These are phyloP conservation scores for Angophora floribunda DNA, from an alignment of 345 rosid species.

Conservation along the genomic window DNA sequence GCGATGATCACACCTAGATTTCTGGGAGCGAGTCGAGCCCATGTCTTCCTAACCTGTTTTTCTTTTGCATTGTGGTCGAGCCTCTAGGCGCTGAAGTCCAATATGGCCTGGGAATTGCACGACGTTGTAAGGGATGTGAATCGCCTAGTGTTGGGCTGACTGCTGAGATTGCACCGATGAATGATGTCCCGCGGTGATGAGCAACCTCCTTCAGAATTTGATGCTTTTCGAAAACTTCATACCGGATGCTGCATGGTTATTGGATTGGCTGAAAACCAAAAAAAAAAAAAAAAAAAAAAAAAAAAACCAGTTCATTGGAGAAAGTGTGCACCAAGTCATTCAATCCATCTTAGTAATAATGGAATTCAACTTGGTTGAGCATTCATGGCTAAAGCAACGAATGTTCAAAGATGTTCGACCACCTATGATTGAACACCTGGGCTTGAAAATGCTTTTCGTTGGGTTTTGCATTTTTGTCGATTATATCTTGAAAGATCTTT, in stretches of 20 bases:
- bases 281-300: not conserved
- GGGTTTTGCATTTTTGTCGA: not conserved
- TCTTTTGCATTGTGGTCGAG: not conserved
- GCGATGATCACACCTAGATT: not conserved
- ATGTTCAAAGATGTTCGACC: not conserved
- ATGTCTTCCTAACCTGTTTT: not conserved
- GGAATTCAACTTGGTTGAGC: not conserved
- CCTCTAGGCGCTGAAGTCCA: not conserved
- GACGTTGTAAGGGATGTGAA: not conserved
- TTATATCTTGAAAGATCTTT: not conserved
- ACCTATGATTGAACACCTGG: not conserved
- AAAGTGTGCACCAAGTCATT: not conserved
- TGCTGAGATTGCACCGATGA: not conserved
- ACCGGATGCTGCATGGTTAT: not conserved
- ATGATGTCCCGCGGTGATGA: not conserved
- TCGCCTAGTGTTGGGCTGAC: not conserved
- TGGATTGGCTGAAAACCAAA: not conserved
- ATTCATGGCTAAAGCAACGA: not conserved
- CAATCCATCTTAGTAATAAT: not conserved
- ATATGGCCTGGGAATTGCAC: not conserved
- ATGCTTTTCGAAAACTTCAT: not conserved
- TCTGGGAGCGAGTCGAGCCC: not conserved
- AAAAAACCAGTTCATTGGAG: not conserved
- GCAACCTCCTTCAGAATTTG: not conserved
- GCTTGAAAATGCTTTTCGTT: not conserved